Percentiles rank a stretch among this genome's conserved stretches.
These are phyloP conservation scores for Striga asiatica DNA, from an alignment of 257 asterid genomes.

Conservation along the genomic window DNA sequence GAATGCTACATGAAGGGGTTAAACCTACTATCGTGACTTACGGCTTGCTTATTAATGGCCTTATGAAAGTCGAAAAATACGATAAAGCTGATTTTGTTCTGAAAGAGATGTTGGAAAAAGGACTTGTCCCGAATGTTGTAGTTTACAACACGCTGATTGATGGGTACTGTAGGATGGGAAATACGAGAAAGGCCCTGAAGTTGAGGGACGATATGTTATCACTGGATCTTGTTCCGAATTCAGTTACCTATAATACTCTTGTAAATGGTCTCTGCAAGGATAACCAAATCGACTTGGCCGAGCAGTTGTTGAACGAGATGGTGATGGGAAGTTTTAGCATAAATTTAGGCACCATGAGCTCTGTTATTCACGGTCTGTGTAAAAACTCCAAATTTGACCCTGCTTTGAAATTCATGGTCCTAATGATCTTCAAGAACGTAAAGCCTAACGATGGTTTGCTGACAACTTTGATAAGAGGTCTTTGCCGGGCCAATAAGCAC, in stretches of 20 bases:
- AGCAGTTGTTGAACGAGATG: constrained; percentile 46
- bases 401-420: constrained; percentile 37
- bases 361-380: constrained; percentile 41
- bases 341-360: constrained; percentile 38
- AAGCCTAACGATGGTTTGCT: constrained; percentile 53
- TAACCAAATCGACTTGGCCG: constrained; percentile 49
- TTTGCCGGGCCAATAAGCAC: constrained; percentile 54
- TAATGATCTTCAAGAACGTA: constrained; percentile 47
- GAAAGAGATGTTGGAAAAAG: constrained; percentile 55
- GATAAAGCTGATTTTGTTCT: constrained; percentile 47
- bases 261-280: constrained; percentile 53
- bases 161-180: constrained; percentile 63
- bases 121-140: constrained; percentile 47
- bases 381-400: constrained; percentile 31
- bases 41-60: constrained; percentile 56
- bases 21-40: constrained; percentile 57
- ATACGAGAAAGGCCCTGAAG: constrained; percentile 37
- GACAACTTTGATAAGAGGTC: constrained; percentile 59
- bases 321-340: constrained; percentile 33
- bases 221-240: constrained; percentile 39
- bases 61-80: constrained; percentile 46
- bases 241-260: constrained; percentile 53
- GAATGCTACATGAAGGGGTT: constrained; percentile 51
- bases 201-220: constrained; percentile 53
- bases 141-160: constrained; percentile 64